Evolutionary conservation across 345 rosid species (phyloP).

Genomic region (Cardamine occulta): DNA sequence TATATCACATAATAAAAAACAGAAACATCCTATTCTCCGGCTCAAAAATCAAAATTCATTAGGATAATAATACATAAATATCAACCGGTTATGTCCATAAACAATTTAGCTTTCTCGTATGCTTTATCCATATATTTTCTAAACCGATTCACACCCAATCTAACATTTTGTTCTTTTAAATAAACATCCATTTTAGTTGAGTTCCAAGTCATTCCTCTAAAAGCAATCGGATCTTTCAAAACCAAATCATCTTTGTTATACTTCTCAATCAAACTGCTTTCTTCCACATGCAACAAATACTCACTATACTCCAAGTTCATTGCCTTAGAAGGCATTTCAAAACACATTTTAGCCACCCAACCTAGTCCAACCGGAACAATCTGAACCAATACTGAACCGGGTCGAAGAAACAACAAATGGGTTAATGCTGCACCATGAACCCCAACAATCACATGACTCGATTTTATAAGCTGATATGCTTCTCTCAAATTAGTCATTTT

Average conservation of each 20-base stretch:
- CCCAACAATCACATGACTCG: constrained; percentile 61
- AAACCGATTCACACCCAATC: constrained; percentile 51
- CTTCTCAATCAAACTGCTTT: constrained; percentile 58
- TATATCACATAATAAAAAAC: neutral
- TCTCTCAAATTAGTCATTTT: constrained; percentile 34
- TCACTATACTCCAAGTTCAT: constrained; percentile 55
- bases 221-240: constrained; percentile 51
- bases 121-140: constrained; percentile 48
- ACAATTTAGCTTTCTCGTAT: constrained; percentile 47
- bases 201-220: constrained; percentile 50
- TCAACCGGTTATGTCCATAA: constrained; percentile 47
- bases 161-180: constrained; percentile 63
- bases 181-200: constrained; percentile 53
- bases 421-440: constrained; percentile 73
- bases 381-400: constrained; percentile 55
- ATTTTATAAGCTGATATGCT: constrained; percentile 50
- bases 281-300: constrained; percentile 46
- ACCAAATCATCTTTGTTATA: constrained; percentile 49
- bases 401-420: constrained; percentile 57
- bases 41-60: neutral
- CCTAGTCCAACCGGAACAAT: constrained; percentile 57
- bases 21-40: neutral
- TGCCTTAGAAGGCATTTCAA: constrained; percentile 47
- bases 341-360: constrained; percentile 53
- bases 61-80: neutral